phyloP scores from a whole-genome alignment of 1,284 basidiomycete species.

The Trichosporon faecale region DNA sequence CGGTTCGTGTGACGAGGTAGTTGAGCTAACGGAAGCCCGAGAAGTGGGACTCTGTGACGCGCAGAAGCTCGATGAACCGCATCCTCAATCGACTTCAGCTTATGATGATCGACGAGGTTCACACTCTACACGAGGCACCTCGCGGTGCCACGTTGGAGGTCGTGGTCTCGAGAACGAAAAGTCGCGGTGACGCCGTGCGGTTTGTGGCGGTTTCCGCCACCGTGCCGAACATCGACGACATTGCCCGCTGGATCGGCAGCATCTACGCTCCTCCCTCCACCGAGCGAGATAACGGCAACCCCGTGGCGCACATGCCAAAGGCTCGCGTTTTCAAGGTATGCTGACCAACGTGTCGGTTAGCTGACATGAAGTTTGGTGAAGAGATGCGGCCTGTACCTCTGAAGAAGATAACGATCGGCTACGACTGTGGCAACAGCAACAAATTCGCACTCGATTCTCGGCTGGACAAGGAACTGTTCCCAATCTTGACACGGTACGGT shows the following conservation, averaged over 20 bases:
- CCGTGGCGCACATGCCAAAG: conserved; percentile 48
- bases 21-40: conserved; percentile 62
- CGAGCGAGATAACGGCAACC: not conserved
- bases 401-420: conserved; percentile 65
- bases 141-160: conserved; percentile 91
- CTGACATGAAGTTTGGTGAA: conserved; percentile 71
- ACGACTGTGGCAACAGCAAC: conserved; percentile 66
- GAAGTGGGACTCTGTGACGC: conserved; percentile 89
- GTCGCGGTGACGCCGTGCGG: conserved; percentile 62
- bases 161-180: conserved; percentile 79
- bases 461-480: conserved; percentile 72
- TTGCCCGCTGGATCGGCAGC: conserved; percentile 78
- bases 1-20: conserved; percentile 55
- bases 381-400: conserved; percentile 83
- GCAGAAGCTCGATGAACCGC: conserved; percentile 56
- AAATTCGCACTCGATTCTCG: conserved; percentile 73
- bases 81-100: conserved; percentile 50
- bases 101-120: conserved; percentile 91
- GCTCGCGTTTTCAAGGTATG: conserved; percentile 71
- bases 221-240: conserved; percentile 85
- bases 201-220: conserved; percentile 91
- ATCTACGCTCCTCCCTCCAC: not conserved
- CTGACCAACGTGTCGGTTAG: not conserved
- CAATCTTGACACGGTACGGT: conserved; percentile 66
- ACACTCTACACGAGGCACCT: conserved; percentile 76